Conservation (phyloP, 202 grass and related monocot species). For the Panicum hallii region DNA sequence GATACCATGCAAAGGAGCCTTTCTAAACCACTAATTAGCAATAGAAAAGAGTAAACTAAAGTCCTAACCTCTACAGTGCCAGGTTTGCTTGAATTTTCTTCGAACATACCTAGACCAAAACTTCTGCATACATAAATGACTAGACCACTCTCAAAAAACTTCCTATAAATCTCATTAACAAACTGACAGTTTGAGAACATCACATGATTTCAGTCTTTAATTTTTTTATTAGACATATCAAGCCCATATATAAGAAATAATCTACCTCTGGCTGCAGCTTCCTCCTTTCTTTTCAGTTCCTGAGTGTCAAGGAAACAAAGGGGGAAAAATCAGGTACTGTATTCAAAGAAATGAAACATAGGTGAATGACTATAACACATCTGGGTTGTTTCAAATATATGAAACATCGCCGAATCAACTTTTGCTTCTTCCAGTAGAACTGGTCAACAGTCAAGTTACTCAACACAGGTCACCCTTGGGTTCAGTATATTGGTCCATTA, state of each 20-base stretch:
- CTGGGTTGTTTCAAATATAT: constrained; percentile 21
- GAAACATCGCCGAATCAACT: not conserved
- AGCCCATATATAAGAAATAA: constrained; percentile 1
- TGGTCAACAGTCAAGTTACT: not conserved
- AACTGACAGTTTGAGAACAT: not conserved
- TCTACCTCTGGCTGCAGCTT: constrained; percentile 86
- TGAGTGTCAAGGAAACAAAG: constrained; percentile 37
- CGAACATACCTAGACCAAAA: not conserved
- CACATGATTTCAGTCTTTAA: constrained; percentile 28
- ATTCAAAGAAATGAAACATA: constrained; percentile 26
- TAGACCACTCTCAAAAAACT: not conserved
- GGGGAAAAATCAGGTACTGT: constrained; percentile 31
- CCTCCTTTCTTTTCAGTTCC: constrained; percentile 93
- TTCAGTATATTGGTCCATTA: constrained; percentile 27
- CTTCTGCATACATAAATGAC: not conserved
- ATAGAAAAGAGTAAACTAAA: not conserved
- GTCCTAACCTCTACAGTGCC: not conserved
- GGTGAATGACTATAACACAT: constrained; percentile 12
- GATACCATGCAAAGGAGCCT: constrained; percentile 23
- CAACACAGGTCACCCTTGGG: not conserved
- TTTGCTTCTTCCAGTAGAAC: constrained; percentile 22
- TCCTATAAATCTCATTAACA: constrained; percentile 11
- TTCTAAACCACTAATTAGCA: constrained; percentile 3
- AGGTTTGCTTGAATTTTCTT: not conserved
- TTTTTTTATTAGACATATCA: constrained; percentile 23